Evolutionary conservation across 148 eudicot species (phyloP).

Genomic region (Pharnaceum exiguum): DNA sequence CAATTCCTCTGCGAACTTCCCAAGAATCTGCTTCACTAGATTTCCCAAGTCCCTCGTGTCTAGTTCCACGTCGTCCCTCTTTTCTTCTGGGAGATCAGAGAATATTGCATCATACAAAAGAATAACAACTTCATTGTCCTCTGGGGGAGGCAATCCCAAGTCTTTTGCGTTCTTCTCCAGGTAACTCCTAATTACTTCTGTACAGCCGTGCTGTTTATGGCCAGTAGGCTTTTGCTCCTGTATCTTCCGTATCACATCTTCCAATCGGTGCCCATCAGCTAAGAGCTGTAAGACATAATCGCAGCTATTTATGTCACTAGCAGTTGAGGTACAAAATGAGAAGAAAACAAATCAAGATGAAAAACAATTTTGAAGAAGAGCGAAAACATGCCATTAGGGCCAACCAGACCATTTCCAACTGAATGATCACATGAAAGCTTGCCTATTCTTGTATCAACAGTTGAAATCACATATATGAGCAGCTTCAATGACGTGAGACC

Average conservation of each 20-base stretch:
- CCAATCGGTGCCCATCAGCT: conserved; percentile 34
- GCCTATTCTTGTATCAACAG: no score
- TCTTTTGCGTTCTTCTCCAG: conserved; percentile 40
- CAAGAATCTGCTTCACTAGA: conserved; percentile 38
- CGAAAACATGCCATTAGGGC: no score
- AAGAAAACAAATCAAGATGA: neutral
- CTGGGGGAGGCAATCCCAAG: conserved; percentile 44
- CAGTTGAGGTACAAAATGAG: neutral
- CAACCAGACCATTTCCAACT: no score
- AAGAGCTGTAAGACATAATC: conserved; percentile 37
- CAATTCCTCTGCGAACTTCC: conserved; percentile 43
- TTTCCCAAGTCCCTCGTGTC: conserved; percentile 25
- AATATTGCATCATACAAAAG: conserved; percentile 44
- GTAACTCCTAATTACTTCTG: conserved; percentile 29
- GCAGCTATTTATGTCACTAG: neutral
- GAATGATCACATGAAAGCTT: no score
- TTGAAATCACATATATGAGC: no score
- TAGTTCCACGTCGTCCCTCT: conserved; percentile 12
- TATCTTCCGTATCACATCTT: conserved; percentile 33
- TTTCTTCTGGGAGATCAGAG: conserved; percentile 26
- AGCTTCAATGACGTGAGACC: no score
- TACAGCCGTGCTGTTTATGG: conserved; percentile 19
- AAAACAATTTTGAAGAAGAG: neutral
- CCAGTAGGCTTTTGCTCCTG: conserved; percentile 13
- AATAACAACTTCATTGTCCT: conserved; percentile 35